phyloP scores from a whole-genome alignment of 2,329 filamentous ascomycete genomes.

The Sporothrix curviconia region DNA sequence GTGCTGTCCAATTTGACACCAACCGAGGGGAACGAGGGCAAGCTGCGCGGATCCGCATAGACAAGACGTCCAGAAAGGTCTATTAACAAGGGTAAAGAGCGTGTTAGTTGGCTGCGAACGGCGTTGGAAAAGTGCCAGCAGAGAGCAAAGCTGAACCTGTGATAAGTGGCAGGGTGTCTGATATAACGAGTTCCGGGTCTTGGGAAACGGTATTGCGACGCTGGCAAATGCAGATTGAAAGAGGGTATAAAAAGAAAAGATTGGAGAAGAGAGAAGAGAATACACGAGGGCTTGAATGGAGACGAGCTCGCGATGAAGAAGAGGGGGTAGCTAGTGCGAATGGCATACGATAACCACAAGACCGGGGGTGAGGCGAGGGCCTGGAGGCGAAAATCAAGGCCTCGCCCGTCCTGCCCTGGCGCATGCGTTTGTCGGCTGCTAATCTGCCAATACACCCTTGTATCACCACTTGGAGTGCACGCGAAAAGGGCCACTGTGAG shows the following conservation, averaged over 20 bases:
- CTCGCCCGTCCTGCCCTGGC: not conserved
- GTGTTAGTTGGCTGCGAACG: constrained; percentile 11
- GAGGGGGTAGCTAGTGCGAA: not conserved
- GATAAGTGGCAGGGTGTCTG: not conserved
- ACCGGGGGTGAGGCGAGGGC: not conserved
- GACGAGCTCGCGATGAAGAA: too few relatives aligned
- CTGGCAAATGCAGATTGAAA: not conserved
- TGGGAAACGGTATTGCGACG: not conserved
- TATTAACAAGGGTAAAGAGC: not conserved
- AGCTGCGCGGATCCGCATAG: constrained; percentile 64
- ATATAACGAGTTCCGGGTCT: not conserved
- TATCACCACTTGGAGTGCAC: constrained; percentile 1
- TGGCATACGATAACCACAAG: not conserved
- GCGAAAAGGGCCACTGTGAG: too few relatives aligned
- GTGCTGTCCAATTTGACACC: constrained; percentile 46
- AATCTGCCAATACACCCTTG: not conserved
- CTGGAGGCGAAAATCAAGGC: not conserved
- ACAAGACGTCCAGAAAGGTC: constrained; percentile 43
- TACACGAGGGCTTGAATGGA: too few relatives aligned
- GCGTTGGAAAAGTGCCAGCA: not conserved
- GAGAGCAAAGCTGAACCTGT: not conserved
- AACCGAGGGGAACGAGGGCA: constrained; percentile 66
- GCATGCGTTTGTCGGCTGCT: not conserved
- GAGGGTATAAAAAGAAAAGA: not conserved
- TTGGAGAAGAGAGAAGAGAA: not conserved